phyloP scores from a whole-genome alignment of 306 rosid genomes.

The Heteromeles arbutifolia region DNA sequence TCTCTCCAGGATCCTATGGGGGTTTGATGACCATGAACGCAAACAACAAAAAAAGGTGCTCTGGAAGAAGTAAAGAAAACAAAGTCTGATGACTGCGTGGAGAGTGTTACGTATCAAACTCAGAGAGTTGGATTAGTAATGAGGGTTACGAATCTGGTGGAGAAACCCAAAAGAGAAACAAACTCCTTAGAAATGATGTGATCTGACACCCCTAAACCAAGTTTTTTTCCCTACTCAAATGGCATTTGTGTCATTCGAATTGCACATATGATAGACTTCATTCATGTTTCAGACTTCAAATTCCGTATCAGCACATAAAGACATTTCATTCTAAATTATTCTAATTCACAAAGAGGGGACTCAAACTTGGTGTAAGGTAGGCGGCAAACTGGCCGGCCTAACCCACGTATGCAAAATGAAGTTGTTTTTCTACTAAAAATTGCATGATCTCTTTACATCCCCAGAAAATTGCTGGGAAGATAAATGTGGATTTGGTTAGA shows the following conservation, averaged over 20 bases:
- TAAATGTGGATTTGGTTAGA: not conserved
- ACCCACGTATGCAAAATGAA: not conserved
- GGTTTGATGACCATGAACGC: not conserved
- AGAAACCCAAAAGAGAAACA: not conserved
- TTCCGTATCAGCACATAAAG: too few species aligned
- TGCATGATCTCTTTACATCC: not conserved
- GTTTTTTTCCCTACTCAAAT: too few species aligned
- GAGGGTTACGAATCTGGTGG: not conserved
- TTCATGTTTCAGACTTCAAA: not conserved
- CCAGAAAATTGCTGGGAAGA: not conserved
- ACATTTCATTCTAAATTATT: too few species aligned
- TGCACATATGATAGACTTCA: not conserved
- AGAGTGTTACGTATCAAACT: not conserved
- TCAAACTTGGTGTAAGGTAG: not conserved
- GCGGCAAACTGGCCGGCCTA: not conserved
- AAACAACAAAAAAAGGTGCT: not conserved
- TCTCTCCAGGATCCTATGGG: constrained; percentile 4
- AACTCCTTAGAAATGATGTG: not conserved
- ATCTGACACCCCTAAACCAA: too few species aligned
- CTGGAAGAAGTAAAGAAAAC: not conserved
- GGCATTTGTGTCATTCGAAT: not conserved
- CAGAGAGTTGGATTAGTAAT: not conserved
- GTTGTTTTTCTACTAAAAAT: not conserved
- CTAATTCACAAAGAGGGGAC: too few species aligned
- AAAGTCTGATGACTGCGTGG: not conserved